Base-by-base conservation (phyloP, 306 rosid genomes). In the Crotalaria pallida region DNA sequence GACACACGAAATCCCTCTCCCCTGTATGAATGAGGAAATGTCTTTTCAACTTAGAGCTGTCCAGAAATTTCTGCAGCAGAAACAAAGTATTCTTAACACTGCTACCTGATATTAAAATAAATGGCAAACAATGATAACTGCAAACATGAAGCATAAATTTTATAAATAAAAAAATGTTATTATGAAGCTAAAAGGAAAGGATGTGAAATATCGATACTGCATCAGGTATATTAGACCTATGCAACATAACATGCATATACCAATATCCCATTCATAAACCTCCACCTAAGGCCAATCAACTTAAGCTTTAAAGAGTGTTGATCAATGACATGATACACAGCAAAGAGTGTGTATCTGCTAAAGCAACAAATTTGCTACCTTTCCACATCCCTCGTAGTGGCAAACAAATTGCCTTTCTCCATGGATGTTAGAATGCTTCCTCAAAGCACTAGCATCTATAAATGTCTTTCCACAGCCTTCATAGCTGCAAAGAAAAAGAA, bases 351-450 rank as follows among this genome's bases (percentile, higher is more conserved):
- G 67, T 19, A 5, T 10, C 3, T 15, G 26, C 62, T 24, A 2
- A 74, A 61, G 43, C 12, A 69, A 29, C 13, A 74, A 44, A 65
- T 19, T 43, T 11, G 61, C 45, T 86, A 95, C 97, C 96, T 95
- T 95, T 84, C 97, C 96, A 73, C 99, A 95, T 11, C 99, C 99
- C 26, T 87, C 91, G 24, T 87, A 89, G 69, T 83, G 96, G 69
- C 99, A 95, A 57, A 86, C 85, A 82, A 76, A 91, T 60, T 91
- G 99, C 71, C 92, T 89, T 86, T 91, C 99, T 69, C 96, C 99
- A 75, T 95, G 99, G 66, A 95, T 89, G 78, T 95, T 96, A 73
- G 99, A 89, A 65, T 95, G 99, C 84, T 95, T 95, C 85, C 92
- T 89, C 86, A 95, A 86, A 50, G 99, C 97, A 77, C 95, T 89